Base-by-base conservation (phyloP, 2,329 filamentous ascomycete species). In the Aspergillus fumigatus region DNA sequence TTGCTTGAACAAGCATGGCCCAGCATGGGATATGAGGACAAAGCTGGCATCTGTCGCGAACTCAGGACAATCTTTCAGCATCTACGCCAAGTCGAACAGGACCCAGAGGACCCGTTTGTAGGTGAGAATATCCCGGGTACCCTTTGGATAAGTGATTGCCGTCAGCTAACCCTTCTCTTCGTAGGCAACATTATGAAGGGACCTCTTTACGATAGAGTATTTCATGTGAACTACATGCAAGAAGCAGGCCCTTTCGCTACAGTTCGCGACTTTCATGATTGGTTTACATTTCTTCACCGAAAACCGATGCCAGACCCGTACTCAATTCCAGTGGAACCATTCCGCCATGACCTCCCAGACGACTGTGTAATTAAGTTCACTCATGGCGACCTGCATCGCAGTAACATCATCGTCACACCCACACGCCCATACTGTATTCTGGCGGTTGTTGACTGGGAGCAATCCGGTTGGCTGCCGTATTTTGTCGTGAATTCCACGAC, bases 391-490 rank as follows among this genome's bases (percentile, higher is more conserved):
- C 56, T 73, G 1, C 66, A 73, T 56, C 64, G 59, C 48, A 58
- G 51, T 5, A 73, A 73, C 29, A 69, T 73, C 45, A 67, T 74
- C 3, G 47, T 73, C 21, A 66, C 68, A 26, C 60, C 62, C 4
- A 60, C 59, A 25, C 52, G 29, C 9, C 62, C 64, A 0, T 41
- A 52, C 21, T 64, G 56, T 5, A 23, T 71, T 21, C 49, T 72
- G 43, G 61, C 62, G 2, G 35, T 73, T 11, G 60, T 74, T 11
- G 69, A 72, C 51, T 73, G 68, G 69, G 55, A 53, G 2, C 68
- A 72, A 52, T 56, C 65, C 11, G 70, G 68, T 1, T 73, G 68
- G 68, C 70, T 71, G 52, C 70, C 67, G n/a, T n/a, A n/a, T n/a
- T n/a, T n/a, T n/a, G n/a, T n/a, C n/a, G n/a, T n/a, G n/a, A n/a